Base-by-base conservation (phyloP, 768 basidiomycete species). In the Leccinum barrowsii region DNA sequence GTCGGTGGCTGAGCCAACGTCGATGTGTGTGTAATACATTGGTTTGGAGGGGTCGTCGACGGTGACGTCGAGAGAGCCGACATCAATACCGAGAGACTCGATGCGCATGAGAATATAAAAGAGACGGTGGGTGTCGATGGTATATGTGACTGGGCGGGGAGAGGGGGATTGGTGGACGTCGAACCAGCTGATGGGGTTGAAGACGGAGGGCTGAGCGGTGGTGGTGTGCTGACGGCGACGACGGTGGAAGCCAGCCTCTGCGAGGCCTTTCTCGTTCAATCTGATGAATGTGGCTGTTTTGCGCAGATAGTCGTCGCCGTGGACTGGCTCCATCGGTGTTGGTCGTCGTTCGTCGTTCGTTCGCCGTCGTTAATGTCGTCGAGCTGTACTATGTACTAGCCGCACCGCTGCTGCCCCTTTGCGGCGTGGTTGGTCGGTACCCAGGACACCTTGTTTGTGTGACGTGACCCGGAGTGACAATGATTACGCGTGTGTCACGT, bases 81-180 rank as follows among this genome's bases (percentile, higher is more conserved):
- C 82, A 55, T 85, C 77, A 51, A 90, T 74, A n/a, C 85, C 89
- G 30, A 90, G 72, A 6, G 85, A 91, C 72, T 96, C 92, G 61
- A 94, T 80, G 47, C 92, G 87, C 74, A 94, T 87, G 58, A 96
- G 81, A 59, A 92, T 74, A 75, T 95, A 96, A 80, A 90, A 92
- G 7, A 96, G 84, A 62, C 87, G 92, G 67, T 92, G 90, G 26
- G 82, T 84, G 73, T 93, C 90, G 63, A 91, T 78, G 5, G 82
- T 69, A 59, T 94, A 83, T 22, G 85, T 73, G 47, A 90, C 74
- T 8, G 91, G 85, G 70, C 82, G 85, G n/a, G 75, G 73, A 4
- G 77, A 59, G 7, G 72, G 61, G 21, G 73, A 75, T 3, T 68
- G 58, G 42, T 59, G 59, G 13, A 28, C 47, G 35, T 66, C 70